Evolutionary conservation across 2,329 filamentous ascomycete species (phyloP), one percentile per base, ranked within the genome.

Genomic region (Graphiopsis chlorocephala): DNA sequence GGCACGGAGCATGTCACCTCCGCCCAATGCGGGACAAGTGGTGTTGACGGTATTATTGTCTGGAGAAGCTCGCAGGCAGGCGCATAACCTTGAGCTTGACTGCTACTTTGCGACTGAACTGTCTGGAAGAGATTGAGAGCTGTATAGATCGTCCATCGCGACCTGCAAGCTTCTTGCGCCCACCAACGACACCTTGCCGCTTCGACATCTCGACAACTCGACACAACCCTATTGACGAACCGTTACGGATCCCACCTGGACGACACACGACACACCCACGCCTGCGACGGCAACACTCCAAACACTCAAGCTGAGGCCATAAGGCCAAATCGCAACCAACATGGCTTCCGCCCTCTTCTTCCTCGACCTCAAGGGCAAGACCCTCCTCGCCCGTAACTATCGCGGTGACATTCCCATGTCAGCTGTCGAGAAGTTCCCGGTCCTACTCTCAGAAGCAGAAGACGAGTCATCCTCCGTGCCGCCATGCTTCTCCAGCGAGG

Each of bases 311-410:
- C 35, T 61, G 58, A 48, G 58, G 53, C 63, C 48, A 52, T 11
- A 48, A 59, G 60, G 60, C 60, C 60, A 25, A 45, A 14, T 23
- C 31, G 23, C 47, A 47, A 28, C 62, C 63, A 84, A 73, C 77
- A 99, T 99, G 95, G 95, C 95, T 72, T 99, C 95, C 67, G 95
- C 95, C 70, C 78, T 99, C 75, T 99, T 99, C 86, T 99, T 99
- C 79, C 90, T 99, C 75, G 95, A 99, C 80, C 86, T 99, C 72
- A 99, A 99, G 92, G 95, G 95, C 91, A 99, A 99, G 93, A 98
- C 95, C 83, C 93, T 99, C 73, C 86, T 99, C 75, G 95, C 95
- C 79, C 92, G 95, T 76, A 99, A 99, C 83, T 99, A 99, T 80
- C 88, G 95, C 78, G 95, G 95, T 78, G 95, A 99, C 74, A 96